Evolutionary conservation across 768 basidiomycete species (phyloP), one percentile per base, ranked within the genome.

Genomic region (Pulveroboletus sp.): DNA sequence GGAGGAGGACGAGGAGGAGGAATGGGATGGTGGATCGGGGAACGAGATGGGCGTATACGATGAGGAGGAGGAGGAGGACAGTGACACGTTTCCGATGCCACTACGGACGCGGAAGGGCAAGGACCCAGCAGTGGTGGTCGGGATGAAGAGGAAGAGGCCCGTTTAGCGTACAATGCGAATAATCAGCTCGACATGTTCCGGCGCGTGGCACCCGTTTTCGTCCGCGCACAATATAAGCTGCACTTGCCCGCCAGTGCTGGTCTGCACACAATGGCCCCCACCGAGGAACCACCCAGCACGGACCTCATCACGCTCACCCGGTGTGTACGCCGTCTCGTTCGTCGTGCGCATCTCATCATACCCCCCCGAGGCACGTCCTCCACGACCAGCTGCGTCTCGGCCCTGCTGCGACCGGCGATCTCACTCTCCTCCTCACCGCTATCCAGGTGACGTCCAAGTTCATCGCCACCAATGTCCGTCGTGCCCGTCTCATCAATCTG

Each of bases 391-490:
- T 90, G 56, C 84, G 85, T 49, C 75, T 94, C 24, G 94, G 94
- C 33, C 69, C 82, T 10, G 70, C 80, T 5, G 94, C 94, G 6
- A 92, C 91, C 1, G 95, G 97, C 50, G 97, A 98, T 72, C 75
- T 98, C 46, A 98, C 97, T 4, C 72, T 98, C 52, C 81, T 99
- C 48, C 79, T 99, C 56, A 95, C 87, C 52, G 95, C 94, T 40
- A 97, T 99, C 67, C 93, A 97, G 68, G 84, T 93, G 55, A 91
- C 91, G 27, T 93, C 89, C 74, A 94, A 93, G 71, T 97, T 97
- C 77, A 97, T 98, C 66, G 91, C 94, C 3, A 94, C 92, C 58
- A 98, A 97, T 64, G 97, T 99, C 62, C 85, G 97, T 57, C 91
- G 92, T 71, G 97, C 97, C 23, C 82, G 95, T 41, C 77, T 99